Evolutionary conservation across 352 stramenopile genomes (phyloP), one percentile per base, ranked within the genome.

Genomic region (Phytophthora kernoviae): DNA sequence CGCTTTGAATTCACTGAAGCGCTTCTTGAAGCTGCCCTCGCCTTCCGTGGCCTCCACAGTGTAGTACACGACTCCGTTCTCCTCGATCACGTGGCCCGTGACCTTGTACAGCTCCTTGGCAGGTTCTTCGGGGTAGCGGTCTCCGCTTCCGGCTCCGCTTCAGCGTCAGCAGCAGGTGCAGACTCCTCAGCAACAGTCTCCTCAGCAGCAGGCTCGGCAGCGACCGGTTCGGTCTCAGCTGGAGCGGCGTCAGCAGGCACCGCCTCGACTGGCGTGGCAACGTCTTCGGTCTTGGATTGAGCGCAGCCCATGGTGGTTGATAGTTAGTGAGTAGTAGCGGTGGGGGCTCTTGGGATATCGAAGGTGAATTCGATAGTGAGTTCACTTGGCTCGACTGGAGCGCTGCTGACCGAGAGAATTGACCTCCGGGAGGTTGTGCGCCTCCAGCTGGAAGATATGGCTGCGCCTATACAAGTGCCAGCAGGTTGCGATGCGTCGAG

Each of bases 1-100:
- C 36, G 67, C 54, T 74, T 93, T 93, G 56, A 94, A 94, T 60
- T 93, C 86, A 54, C 83, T 91, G 69, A 78, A 93, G 60, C 84
- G 84, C 64, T 84, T 89, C 65, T 91, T 89, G 47, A 87, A 65
- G 22, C 49, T 49, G 11, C 12, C 53, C 4, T 73, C 63, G 40
- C 67, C 66, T 24, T 87, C 68, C 0, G 46, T 51, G 2, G 74
- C 30, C 48, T 88, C 70, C 24, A 94, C 51, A 10, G 72, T 58
- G 81, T 94, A 94, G 45, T 79, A 88, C 2, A 93, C 86, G 6
- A 91, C 68, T 22, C 84, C 81, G 2, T 73, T 41, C 9, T 87
- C 79, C 15, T 80, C 75, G 71, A 94, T 84, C 26, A 76, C 83
- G 52, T 85, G 62, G 49, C 75, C 79, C 40, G 39, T 89, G 54